These are phyloP conservation scores for Mycena kentingensis DNA, from an alignment of 768 basidiomycete species.

Conservation along the genomic window DNA sequence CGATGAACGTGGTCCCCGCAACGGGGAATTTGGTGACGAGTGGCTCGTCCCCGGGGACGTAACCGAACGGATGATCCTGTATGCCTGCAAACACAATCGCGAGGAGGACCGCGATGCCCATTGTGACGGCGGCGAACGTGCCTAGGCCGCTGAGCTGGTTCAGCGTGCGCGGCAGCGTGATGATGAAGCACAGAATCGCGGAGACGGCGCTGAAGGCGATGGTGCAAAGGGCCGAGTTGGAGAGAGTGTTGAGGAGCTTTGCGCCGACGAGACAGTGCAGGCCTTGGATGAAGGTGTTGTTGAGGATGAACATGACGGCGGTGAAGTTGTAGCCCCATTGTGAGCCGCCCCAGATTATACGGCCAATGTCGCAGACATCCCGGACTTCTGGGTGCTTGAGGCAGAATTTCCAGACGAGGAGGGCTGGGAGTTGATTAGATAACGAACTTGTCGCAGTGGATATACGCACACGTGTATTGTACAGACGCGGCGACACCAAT, in stretches of 20 bases:
- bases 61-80: constrained; percentile 45
- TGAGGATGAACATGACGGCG: constrained; percentile 53
- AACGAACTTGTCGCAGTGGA: background rate
- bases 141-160: constrained; percentile 44
- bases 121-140: constrained; percentile 43
- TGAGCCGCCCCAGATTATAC: constrained; percentile 48
- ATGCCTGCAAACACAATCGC: constrained; percentile 44
- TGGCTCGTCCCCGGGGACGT: constrained; percentile 36
- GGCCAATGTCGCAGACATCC: constrained; percentile 55
- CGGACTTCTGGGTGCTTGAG: constrained; percentile 50
- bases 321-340: constrained; percentile 51
- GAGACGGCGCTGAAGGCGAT: constrained; percentile 39
- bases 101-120: constrained; percentile 49
- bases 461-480: constrained; percentile 40
- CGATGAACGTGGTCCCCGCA: constrained; percentile 40
- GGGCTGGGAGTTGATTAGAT: constrained; percentile 22
- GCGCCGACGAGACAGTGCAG: constrained; percentile 50
- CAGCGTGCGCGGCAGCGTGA: constrained; percentile 47
- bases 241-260: constrained; percentile 46
- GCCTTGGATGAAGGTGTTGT: constrained; percentile 59
- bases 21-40: constrained; percentile 40
- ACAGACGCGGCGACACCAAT: constrained; percentile 40
- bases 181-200: constrained; percentile 41
- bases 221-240: constrained; percentile 44
- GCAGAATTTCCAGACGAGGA: constrained; percentile 50